Conservation (phyloP, 805 yeast species). For the Metschnikowia drakensbergensis region DNA sequence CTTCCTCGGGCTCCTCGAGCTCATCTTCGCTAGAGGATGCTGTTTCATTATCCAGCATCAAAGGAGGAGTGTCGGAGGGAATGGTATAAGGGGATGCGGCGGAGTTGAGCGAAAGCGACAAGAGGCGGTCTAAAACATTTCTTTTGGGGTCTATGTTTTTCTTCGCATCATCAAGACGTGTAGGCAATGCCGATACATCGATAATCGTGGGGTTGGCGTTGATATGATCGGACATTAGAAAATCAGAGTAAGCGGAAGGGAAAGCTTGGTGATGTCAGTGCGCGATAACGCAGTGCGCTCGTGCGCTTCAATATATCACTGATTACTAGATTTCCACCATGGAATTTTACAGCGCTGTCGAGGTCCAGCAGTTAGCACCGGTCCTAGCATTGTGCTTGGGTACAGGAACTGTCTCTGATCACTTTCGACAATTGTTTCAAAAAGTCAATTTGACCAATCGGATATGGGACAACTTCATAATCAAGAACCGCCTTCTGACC, state of each 20-base stretch:
- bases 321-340: conserved; percentile 15
- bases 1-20: conserved; percentile 33
- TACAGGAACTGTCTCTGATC: conserved; percentile 7
- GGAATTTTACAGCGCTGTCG: conserved; percentile 30
- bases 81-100: not conserved
- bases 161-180: conserved; percentile 38
- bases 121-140: conserved; percentile 25
- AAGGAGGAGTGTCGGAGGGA: conserved; percentile 23
- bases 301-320: not conserved
- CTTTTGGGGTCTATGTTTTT: conserved; percentile 12
- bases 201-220: conserved; percentile 89
- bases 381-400: conserved; percentile 18
- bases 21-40: conserved; percentile 15
- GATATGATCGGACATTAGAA: conserved; percentile 68
- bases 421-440: conserved; percentile 8
- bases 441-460: conserved; percentile 19
- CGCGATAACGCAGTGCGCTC: conserved; percentile 4
- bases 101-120: conserved; percentile 29
- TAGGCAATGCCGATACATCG: conserved; percentile 74
- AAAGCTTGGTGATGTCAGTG: not conserved
- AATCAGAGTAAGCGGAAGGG: not conserved
- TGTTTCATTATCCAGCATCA: conserved; percentile 22
- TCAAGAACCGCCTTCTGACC: conserved; percentile 34
- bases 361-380: conserved; percentile 37
- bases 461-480: conserved; percentile 38